Base-by-base conservation (phyloP, 2,329 filamentous ascomycete species). In the Ophiocordyceps camponoti-rufipedis region DNA sequence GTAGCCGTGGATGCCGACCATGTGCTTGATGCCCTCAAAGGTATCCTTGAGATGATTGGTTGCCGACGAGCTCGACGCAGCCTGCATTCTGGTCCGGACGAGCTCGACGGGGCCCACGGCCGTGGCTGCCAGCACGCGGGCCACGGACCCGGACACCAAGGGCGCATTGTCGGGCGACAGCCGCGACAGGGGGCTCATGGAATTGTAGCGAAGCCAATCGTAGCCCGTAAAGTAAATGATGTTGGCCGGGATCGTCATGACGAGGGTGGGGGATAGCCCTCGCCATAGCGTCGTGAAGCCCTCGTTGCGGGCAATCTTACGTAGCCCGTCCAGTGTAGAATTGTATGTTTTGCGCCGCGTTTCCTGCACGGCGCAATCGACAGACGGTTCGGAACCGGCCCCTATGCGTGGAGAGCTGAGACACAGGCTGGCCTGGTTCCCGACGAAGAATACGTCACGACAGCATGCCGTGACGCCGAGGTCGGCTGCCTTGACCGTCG, bases 141-240 rank as follows among this genome's bases (percentile, higher is more conserved):
- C 89, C 1, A 75, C 65, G 5, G 84, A 76, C 1, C 91, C 91
- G 3, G 86, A 86, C 1, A 84, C 69, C 1, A 98, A 70, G 0
- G 91, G 87, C 6, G 84, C 78, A 53, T 85, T 86, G 9, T 75
- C 72, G 52, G 89, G 84, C 13, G 74, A 72, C 18, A 71, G 53
- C 40, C 68, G 69, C 33, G 71, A 72, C 50, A 96, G 74, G 0
- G 87, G 88, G 53, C 85, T 94, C 40, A 65, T 66, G 1, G 69
- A 67, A 54, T 85, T 82, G 51, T 74, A 83, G 33, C 91, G 80
- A 48, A 98, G 62, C 82, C 87, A 95, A 58, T 98, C 91, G 62
- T 98, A 98, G 38, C 91, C 91, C 12, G 91, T 93, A 56, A 96
- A 95, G 64, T 98, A 98, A 52, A 98, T 96, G 53, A 98, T 91